These are phyloP conservation scores for barrel medic (Medicago truncatula) DNA, from an alignment of 306 rosid species.

Conservation along the genomic window MtrunA17r5.0-ANR NC_053048.1:47033501-47034000, in stretches of 20 bases:
- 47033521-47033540: not conserved
- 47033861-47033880: not conserved
- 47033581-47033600: constrained; percentile 8
- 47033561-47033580: constrained; percentile 19
- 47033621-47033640: constrained; percentile 97
- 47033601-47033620: constrained; percentile 76
- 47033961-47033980: not conserved
- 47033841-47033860: constrained; percentile 15
- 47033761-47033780: not conserved
- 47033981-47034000: not conserved
- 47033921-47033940: constrained; percentile 17
- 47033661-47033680: constrained; percentile 99
- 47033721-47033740: constrained; percentile 91
- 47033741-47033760: constrained; percentile 46
- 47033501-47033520: constrained; percentile 11
- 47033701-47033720: constrained; percentile 84
- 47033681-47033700: constrained; percentile 86
- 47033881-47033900: not conserved
- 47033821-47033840: constrained; percentile 10
- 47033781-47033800: constrained; percentile 39
- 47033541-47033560: constrained; percentile 16
- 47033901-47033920: not conserved
- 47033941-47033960: not conserved
- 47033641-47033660: constrained; percentile 98
- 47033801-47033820: constrained; percentile 2